These are phyloP conservation scores for Lachancea waltii DNA, from an alignment of 805 yeast genomes.

Conservation along the genomic window DNA sequence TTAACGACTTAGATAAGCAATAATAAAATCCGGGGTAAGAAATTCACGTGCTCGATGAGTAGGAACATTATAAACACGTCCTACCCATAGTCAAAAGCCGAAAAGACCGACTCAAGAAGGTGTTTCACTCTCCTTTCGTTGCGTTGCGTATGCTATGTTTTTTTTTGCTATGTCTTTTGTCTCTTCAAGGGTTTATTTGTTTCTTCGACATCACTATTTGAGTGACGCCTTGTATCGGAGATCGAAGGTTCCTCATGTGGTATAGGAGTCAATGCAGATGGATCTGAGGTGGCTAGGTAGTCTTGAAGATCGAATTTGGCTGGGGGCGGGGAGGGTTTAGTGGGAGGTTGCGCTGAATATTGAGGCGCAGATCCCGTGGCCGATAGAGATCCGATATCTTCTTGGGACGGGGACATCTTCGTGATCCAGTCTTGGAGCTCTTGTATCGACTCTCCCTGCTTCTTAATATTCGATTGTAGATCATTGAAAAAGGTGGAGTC, in stretches of 20 bases:
- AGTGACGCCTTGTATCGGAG: not conserved
- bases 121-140: no score
- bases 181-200: constrained; percentile 1
- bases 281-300: constrained; percentile 10
- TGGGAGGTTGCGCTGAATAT: not conserved
- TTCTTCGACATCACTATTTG: constrained; percentile 3
- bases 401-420: constrained; percentile 9
- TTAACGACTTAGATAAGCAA: not conserved
- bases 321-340: not conserved
- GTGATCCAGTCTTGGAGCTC: constrained; percentile 28
- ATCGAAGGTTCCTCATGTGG: constrained; percentile 5
- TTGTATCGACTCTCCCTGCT: constrained; percentile 29
- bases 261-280: constrained; percentile 5
- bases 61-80: no score
- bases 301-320: constrained; percentile 17
- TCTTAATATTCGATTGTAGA: constrained; percentile 26
- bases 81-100: no score
- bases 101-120: no score
- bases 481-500: constrained; percentile 16
- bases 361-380: constrained; percentile 6
- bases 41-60: not conserved
- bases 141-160: not conserved
- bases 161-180: not conserved
- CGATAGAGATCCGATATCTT: constrained; percentile 1
- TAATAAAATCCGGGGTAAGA: constrained; percentile 2